Evolutionary conservation across 1,139 yeast species (phyloP).

Genomic region (Geotrichum carabidarum): DNA sequence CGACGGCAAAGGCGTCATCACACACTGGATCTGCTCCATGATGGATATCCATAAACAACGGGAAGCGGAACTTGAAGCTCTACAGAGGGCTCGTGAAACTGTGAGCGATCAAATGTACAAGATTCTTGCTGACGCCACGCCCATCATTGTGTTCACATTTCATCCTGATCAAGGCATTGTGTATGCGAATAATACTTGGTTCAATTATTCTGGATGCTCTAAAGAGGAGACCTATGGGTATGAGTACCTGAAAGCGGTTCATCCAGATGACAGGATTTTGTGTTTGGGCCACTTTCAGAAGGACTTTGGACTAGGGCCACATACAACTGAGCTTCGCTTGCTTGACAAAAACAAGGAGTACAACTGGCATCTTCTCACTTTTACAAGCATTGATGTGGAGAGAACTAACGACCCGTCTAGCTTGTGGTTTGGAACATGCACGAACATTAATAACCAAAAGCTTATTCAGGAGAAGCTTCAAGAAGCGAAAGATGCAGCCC

Average conservation of each 20-base stretch:
- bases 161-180: conserved; percentile 32
- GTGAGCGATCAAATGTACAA: conserved; percentile 37
- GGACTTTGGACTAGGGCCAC: conserved; percentile 18
- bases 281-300: conserved; percentile 27
- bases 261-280: conserved; percentile 33
- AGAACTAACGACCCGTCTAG: conserved; percentile 11
- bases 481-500: conserved; percentile 84
- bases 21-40: conserved; percentile 38
- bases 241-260: conserved; percentile 31
- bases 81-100: conserved; percentile 32
- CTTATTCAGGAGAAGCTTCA: conserved; percentile 58
- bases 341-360: conserved; percentile 30
- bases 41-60: conserved; percentile 38
- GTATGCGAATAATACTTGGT: conserved; percentile 38
- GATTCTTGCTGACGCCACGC: conserved; percentile 36
- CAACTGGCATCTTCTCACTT: conserved; percentile 34
- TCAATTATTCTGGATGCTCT: conserved; percentile 33
- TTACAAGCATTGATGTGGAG: conserved; percentile 28
- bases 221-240: conserved; percentile 33
- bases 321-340: conserved; percentile 30
- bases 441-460: conserved; percentile 37
- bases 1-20: conserved; percentile 34
- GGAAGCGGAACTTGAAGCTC: conserved; percentile 34
- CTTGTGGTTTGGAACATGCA: conserved; percentile 37
- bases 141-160: conserved; percentile 36